Conservation (phyloP, 2,329 filamentous ascomycete genomes). For the Neofusicoccum umdonicola region DNA sequence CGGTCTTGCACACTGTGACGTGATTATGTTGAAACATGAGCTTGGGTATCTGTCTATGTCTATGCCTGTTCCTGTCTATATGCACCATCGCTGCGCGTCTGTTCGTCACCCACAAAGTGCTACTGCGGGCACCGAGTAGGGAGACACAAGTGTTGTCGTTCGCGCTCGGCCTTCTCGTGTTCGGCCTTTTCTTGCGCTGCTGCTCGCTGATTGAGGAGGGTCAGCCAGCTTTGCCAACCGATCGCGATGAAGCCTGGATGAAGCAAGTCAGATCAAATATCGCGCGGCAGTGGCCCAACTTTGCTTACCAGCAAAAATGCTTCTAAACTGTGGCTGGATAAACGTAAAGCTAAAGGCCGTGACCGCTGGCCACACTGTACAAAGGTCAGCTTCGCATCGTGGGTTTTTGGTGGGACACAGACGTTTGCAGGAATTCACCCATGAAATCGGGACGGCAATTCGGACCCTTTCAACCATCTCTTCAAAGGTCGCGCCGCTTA, state of each 20-base stretch:
- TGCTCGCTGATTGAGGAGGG: conserved; percentile 71
- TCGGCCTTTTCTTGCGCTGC: conserved; percentile 54
- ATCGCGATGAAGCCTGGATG: conserved; percentile 66
- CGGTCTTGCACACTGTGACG: not conserved
- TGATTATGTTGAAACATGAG: not conserved
- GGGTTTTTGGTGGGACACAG: not conserved
- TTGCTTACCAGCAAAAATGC: conserved; percentile 64
- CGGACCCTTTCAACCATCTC: conserved; percentile 70
- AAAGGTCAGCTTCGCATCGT: not conserved
- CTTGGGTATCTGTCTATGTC: not conserved
- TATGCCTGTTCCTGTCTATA: not conserved
- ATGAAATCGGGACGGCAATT: conserved; percentile 72
- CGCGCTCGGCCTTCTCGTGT: conserved; percentile 14
- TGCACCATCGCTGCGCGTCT: too few species aligned
- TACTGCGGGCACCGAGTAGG: not conserved
- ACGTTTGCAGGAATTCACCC: conserved; percentile 72
- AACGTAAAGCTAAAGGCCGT: conserved; percentile 87
- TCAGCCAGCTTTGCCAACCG: conserved; percentile 90
- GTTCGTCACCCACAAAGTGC: not conserved
- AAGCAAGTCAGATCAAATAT: not conserved
- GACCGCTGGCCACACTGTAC: conserved; percentile 73
- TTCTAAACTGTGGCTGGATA: conserved; percentile 73
- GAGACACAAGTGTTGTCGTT: not conserved
- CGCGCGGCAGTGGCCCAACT: not conserved
- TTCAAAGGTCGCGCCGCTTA: conserved; percentile 58